A percentile compares a stretch with the other conserved stretches of the same genome.
phyloP scores from a whole-genome alignment of 2,329 filamentous ascomycete genomes.

The Pseudopithomyces maydicus region DNA sequence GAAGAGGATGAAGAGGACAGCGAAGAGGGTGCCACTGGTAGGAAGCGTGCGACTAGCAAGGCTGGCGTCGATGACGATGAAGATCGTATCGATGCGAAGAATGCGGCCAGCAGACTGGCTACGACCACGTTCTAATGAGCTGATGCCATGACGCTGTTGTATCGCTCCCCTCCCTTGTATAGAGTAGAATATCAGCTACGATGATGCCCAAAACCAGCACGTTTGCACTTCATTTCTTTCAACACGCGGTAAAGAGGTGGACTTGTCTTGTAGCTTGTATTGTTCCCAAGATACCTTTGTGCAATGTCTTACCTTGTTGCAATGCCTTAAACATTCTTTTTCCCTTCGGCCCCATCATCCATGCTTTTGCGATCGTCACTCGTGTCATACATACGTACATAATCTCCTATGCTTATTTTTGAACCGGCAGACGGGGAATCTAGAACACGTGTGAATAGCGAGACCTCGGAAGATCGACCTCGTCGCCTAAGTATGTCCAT shows the following conservation, averaged over 20 bases:
- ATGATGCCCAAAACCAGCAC: background rate
- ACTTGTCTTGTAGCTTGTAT: background rate
- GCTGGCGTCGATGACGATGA: constrained; percentile 79
- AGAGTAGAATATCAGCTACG: background rate
- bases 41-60: constrained; percentile 55
- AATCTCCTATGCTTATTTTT: no score
- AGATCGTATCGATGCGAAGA: constrained; percentile 91
- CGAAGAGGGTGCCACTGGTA: constrained; percentile 51
- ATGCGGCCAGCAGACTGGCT: constrained; percentile 90
- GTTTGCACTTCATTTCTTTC: background rate
- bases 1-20: constrained; percentile 64
- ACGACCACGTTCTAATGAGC: constrained; percentile 81
- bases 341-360: background rate
- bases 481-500: no score
- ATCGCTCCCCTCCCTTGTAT: constrained; percentile 4
- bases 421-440: no score
- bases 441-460: no score
- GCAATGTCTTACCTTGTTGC: background rate
- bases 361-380: background rate
- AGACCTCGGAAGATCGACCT: no score
- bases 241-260: background rate
- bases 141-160: background rate
- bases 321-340: background rate
- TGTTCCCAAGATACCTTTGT: constrained; percentile 11
- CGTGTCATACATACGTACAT: no score